These are phyloP conservation scores for Trichoderma brevicompactum DNA, from an alignment of 2,329 filamentous ascomycete species.

Conservation along the genomic window DNA sequence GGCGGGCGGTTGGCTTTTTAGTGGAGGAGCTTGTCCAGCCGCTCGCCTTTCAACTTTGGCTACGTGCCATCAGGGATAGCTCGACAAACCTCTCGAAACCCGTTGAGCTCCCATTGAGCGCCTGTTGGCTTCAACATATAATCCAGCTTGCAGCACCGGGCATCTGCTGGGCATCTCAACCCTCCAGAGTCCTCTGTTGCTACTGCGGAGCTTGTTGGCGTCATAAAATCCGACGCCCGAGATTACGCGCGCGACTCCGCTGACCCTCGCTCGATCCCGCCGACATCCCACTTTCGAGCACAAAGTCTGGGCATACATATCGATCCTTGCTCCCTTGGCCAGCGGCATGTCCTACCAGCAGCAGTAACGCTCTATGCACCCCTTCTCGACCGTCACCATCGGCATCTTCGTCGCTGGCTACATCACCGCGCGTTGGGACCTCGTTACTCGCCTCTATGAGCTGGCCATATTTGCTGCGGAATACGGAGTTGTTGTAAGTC, in stretches of 20 bases:
- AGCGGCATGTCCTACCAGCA: conserved; percentile 50
- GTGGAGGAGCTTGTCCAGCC: conserved; percentile 22
- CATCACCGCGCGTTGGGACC: conserved; percentile 98
- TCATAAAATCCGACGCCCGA: conserved; percentile 1
- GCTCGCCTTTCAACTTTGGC: conserved; percentile 22
- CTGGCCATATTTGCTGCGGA: conserved; percentile 97
- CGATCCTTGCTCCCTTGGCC: conserved; percentile 17
- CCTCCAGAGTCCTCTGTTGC: conserved; percentile 5
- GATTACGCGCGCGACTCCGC: conserved; percentile 13
- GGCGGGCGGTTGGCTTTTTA: conserved; percentile 26
- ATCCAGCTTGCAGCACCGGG: conserved; percentile 3
- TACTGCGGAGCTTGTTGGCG: background rate
- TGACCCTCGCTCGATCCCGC: conserved; percentile 4
- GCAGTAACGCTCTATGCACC: conserved; percentile 78
- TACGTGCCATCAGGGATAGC: conserved; percentile 28
- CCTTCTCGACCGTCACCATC: conserved; percentile 92
- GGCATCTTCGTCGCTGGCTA: conserved; percentile 99
- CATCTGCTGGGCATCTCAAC: conserved; percentile 3
- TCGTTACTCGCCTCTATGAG: conserved; percentile 95
- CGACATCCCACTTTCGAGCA: conserved; percentile 13
- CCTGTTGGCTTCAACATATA: conserved; percentile 1
- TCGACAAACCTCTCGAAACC: conserved; percentile 4
- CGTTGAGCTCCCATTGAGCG: conserved; percentile 12
- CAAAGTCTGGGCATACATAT: background rate
- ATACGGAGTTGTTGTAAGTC: conserved; percentile 89